Evolutionary conservation across 2,329 filamentous ascomycete species (phyloP), one percentile per base, ranked within the genome.

Genomic region (Didymella segeticola): DNA sequence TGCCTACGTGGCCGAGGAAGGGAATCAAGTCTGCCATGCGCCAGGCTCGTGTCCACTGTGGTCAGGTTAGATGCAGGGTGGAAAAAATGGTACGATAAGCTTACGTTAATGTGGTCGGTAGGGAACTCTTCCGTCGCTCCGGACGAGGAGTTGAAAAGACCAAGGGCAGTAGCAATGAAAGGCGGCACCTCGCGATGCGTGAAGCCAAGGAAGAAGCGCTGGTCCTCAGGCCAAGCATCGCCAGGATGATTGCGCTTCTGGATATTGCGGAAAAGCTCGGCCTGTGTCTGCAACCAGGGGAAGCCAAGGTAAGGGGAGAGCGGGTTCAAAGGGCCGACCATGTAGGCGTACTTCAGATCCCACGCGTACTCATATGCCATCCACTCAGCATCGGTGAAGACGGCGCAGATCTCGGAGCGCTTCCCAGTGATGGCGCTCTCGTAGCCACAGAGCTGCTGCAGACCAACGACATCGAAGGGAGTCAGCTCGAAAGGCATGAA

Each of bases 111-210:
- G 39, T 66, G 65, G 65, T 89, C 83, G 9, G 78, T 77, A 55
- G 86, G 80, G 0, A 82, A 75, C 1, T 87, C 85, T 79, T 89
- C 88, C 1, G 84, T 85, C 20, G 81, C 81, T 50, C 86, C 85
- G 57, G 86, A 77, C 1, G 83, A 86, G 65, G 87, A 87, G 75
- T 89, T 89, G 78, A 88, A 89, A 2, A 89, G 75, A 0, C 86
- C 87, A 69, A 89, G 80, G 0, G 87, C 86, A 0, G 88, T 86
- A 1, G 86, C 76, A 1, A 88, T 83, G 62, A 85, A 86, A 1
- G 87, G 86, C 0, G 86, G 86, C 3, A 89, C 76, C 68, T 89
- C 86, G 12, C 86, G 82, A 66, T 89, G 87, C 0, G 86, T 89
- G 73, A 89, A 89, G 53, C 83, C 85, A 30, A 89, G 78, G 64